These are phyloP conservation scores for Cornus controversa DNA, from an alignment of 148 eudicot genomes.

Conservation along the genomic window DNA sequence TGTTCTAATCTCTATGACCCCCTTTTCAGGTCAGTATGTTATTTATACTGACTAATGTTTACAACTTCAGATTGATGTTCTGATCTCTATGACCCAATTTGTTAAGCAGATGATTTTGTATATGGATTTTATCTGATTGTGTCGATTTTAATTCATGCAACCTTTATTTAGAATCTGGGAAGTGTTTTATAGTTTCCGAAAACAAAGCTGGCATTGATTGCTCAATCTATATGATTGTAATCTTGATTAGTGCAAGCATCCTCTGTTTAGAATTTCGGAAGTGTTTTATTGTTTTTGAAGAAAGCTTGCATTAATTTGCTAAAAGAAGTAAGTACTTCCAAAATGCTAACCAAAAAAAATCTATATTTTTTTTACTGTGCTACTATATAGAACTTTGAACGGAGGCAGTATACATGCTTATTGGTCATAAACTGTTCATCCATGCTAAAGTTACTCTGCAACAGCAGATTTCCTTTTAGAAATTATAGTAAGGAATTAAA, in stretches of 20 bases:
- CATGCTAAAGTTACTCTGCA: no score
- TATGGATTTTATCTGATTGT: slow-evolving; percentile 1
- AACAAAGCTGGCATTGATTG: neutral
- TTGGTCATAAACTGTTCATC: no score
- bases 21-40: slow-evolving; percentile 38
- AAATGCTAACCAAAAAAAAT: no score
- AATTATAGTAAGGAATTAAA: neutral
- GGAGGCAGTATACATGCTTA: no score
- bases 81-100: neutral
- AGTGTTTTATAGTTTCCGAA: no score
- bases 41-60: neutral
- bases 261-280: neutral
- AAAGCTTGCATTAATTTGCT: neutral
- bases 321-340: neutral
- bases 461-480: no score
- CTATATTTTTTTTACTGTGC: no score
- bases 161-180: neutral
- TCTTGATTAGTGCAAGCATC: neutral
- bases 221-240: no score
- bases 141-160: neutral
- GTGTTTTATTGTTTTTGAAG: slow-evolving; percentile 1
- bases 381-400: no score
- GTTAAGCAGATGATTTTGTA: neutral
- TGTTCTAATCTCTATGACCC: no score
- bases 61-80: neutral